Evolutionary conservation across 768 basidiomycete species (phyloP).

Genomic region (Lactifluus subvellereus): DNA sequence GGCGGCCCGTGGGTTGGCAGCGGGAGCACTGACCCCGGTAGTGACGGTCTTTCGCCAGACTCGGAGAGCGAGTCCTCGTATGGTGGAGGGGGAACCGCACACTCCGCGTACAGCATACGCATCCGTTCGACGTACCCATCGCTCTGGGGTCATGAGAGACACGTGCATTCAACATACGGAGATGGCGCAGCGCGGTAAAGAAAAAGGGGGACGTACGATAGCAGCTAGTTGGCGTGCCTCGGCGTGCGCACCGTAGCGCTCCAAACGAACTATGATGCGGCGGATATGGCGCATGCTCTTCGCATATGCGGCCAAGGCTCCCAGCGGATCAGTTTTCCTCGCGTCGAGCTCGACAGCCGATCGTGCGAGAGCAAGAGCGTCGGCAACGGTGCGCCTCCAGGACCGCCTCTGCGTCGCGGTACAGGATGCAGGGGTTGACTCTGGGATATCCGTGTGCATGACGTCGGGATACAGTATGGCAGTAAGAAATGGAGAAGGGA

Average conservation of each 20-base stretch:
- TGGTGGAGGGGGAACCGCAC: constrained; percentile 10
- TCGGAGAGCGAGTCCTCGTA: background rate
- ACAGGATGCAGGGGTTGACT: background rate
- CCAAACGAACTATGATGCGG: constrained; percentile 8
- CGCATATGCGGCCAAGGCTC: constrained; percentile 6
- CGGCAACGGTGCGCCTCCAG: constrained; percentile 14
- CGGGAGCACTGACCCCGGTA: background rate
- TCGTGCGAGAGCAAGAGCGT: constrained; percentile 6
- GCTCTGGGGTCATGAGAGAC: background rate
- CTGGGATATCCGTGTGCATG: background rate
- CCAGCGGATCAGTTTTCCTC: background rate
- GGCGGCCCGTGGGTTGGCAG: background rate
- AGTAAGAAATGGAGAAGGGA: background rate
- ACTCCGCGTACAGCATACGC: background rate
- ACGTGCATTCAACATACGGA: background rate
- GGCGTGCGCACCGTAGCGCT: constrained; percentile 12
- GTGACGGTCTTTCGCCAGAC: background rate
- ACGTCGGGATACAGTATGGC: background rate
- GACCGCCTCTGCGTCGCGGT: background rate
- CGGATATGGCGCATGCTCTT: constrained; percentile 13
- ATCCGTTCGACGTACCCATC: constrained; percentile 14
- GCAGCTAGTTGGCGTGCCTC: background rate
- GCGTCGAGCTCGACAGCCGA: constrained; percentile 15
- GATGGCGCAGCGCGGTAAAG: background rate
- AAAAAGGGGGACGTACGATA: constrained; percentile 4